These are phyloP conservation scores for Alternaria incomplexa DNA, from an alignment of 2,329 filamentous ascomycete species.

Conservation along the genomic window DNA sequence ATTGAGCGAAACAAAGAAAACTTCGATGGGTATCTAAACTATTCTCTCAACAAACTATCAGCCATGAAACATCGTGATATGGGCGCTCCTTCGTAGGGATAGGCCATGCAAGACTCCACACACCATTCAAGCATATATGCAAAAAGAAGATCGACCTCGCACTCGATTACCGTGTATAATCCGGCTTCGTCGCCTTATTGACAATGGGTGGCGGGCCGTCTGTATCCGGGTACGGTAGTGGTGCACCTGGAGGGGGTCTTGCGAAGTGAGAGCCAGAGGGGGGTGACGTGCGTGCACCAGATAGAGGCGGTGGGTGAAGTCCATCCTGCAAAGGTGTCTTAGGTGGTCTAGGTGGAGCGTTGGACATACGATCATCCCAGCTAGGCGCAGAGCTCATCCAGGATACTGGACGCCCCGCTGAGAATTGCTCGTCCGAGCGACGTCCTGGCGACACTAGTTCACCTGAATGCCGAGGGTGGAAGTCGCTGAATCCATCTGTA, in stretches of 20 bases:
- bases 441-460: constrained; percentile 67
- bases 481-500: constrained; percentile 48
- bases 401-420: constrained; percentile 23
- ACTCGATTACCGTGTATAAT: constrained; percentile 52
- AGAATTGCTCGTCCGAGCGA: constrained; percentile 41
- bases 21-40: constrained; percentile 24
- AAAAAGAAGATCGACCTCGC: background rate
- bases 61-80: background rate
- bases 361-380: constrained; percentile 28
- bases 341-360: constrained; percentile 48
- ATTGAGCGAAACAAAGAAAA: constrained; percentile 7
- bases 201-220: constrained; percentile 83
- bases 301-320: constrained; percentile 16
- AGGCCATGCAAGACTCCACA: background rate
- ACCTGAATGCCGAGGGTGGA: constrained; percentile 53
- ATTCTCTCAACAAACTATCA: constrained; percentile 3
- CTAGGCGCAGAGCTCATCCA: constrained; percentile 38
- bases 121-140: background rate
- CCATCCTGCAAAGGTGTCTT: constrained; percentile 49
- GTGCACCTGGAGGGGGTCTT: constrained; percentile 41
- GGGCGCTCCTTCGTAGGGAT: background rate
- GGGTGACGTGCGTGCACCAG: constrained; percentile 34
- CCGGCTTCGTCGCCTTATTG: constrained; percentile 85
- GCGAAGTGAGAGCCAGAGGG: constrained; percentile 30
- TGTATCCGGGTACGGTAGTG: constrained; percentile 79